phyloP scores from a whole-genome alignment of 2,329 filamentous ascomycete genomes.

The Fusarium sp. region DNA sequence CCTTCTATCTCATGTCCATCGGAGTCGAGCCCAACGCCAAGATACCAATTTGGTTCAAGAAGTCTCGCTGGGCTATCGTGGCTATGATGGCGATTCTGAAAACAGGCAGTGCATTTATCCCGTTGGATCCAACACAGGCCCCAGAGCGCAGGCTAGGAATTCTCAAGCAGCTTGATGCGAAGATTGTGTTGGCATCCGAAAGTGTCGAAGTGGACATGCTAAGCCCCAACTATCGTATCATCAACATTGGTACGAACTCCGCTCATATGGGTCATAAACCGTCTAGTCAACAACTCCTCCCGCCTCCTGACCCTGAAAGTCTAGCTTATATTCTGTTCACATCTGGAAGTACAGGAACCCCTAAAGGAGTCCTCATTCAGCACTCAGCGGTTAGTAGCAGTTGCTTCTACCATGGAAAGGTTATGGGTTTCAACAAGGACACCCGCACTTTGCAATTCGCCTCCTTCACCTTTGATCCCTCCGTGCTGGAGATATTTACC shows the following conservation, averaged over 20 bases:
- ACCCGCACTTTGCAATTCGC: not conserved
- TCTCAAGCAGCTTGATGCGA: not conserved
- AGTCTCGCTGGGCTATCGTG: not conserved
- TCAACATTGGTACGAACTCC: not conserved
- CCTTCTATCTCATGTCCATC: not conserved
- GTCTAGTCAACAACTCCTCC: not conserved
- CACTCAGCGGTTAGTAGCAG: not conserved
- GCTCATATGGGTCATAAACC: not conserved
- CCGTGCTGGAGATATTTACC: not conserved
- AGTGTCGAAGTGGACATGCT: not conserved
- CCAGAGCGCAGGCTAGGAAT: not conserved
- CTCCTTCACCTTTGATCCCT: not conserved
- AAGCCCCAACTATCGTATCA: not conserved
- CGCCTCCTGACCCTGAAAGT: not conserved
- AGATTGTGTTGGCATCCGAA: not conserved
- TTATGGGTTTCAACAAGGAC: not conserved
- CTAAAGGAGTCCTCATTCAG: not conserved
- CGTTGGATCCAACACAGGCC: not conserved
- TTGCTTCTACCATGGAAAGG: not conserved
- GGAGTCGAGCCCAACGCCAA: not conserved
- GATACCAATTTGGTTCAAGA: not conserved
- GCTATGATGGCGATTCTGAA: not conserved
- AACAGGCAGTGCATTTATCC: not conserved
- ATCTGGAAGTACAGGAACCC: not conserved
- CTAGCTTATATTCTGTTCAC: not conserved